Percentiles rank a stretch among this genome's conserved stretches.
Conservation (phyloP, 2,329 filamentous ascomycete genomes). For the Talaromyces sp. region DNA sequence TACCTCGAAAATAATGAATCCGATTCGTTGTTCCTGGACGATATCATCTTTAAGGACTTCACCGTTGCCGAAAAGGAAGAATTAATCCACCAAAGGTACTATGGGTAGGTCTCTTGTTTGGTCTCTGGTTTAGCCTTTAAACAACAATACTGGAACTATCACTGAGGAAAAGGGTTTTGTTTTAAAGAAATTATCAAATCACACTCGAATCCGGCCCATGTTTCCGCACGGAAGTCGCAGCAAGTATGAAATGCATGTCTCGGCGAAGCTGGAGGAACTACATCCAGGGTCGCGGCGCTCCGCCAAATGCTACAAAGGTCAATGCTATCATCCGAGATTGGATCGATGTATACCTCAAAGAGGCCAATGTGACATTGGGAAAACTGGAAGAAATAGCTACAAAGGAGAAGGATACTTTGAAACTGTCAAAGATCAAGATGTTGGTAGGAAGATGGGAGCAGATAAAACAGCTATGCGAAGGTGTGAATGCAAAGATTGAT, state of each 20-base stretch:
- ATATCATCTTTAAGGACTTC: slow-evolving; percentile 35
- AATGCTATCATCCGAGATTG: slow-evolving; percentile 31
- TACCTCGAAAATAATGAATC: slow-evolving; percentile 37
- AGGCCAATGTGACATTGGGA: slow-evolving; percentile 28
- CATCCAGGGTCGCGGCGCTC: slow-evolving; percentile 32
- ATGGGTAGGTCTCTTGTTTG: slow-evolving; percentile 30
- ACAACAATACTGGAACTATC: no score
- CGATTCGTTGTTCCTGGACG: slow-evolving; percentile 39
- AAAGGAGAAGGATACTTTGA: slow-evolving; percentile 14
- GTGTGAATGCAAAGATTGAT: slow-evolving; percentile 18
- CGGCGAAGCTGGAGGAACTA: slow-evolving; percentile 35
- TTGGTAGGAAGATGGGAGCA: slow-evolving; percentile 37
- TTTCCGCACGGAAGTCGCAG: slow-evolving; percentile 41
- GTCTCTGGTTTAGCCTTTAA: no score
- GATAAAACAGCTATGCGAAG: slow-evolving; percentile 31
- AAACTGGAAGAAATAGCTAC: slow-evolving; percentile 19
- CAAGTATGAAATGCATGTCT: slow-evolving; percentile 37
- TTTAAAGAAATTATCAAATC: slow-evolving; percentile 38
- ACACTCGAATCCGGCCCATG: slow-evolving; percentile 33
- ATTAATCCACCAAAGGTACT: slow-evolving; percentile 33
- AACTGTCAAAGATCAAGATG: slow-evolving; percentile 22
- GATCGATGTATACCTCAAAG: slow-evolving; percentile 31
- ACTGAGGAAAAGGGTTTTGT: background rate
- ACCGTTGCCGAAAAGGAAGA: slow-evolving; percentile 27
- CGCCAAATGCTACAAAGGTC: slow-evolving; percentile 28